A percentile compares a stretch with the other conserved stretches of the same genome.
Evolutionary conservation across 352 stramenopile genomes (phyloP).

Genomic region (Phytophthora sp.): DNA sequence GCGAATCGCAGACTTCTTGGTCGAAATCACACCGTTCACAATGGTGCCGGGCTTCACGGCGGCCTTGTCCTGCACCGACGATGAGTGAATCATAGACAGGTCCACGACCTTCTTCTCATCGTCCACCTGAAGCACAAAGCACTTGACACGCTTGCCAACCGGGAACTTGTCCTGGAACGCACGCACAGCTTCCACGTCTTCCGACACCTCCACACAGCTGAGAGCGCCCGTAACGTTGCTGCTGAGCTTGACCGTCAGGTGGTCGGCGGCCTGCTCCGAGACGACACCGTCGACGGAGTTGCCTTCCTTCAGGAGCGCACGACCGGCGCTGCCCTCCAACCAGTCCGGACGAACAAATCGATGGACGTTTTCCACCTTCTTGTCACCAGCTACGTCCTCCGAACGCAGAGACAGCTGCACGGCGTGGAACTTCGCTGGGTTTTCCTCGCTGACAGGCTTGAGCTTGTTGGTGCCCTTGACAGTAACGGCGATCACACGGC

Average conservation of each 20-base stretch:
- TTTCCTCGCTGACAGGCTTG: slow-evolving; percentile 79
- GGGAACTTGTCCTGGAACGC: slow-evolving; percentile 75
- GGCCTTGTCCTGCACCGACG: slow-evolving; percentile 35
- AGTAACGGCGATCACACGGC: slow-evolving; percentile 68
- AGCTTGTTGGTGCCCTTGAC: slow-evolving; percentile 87
- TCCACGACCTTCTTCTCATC: slow-evolving; percentile 79
- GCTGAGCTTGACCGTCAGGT: slow-evolving; percentile 73
- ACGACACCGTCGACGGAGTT: slow-evolving; percentile 74
- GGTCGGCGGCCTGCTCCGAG: slow-evolving; percentile 60
- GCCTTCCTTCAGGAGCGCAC: slow-evolving; percentile 65
- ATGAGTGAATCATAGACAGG: slow-evolving; percentile 66
- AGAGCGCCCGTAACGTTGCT: slow-evolving; percentile 72
- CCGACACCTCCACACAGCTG: slow-evolving; percentile 71
- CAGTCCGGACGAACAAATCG: slow-evolving; percentile 77
- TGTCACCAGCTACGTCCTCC: slow-evolving; percentile 45
- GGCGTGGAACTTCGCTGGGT: slow-evolving; percentile 75
- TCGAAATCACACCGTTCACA: slow-evolving; percentile 77
- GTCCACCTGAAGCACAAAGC: slow-evolving; percentile 70
- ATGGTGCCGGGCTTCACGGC: slow-evolving; percentile 53
- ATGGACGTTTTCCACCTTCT: slow-evolving; percentile 45
- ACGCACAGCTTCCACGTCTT: slow-evolving; percentile 60
- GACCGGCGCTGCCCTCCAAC: slow-evolving; percentile 70
- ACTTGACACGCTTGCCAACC: slow-evolving; percentile 77
- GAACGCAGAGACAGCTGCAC: slow-evolving; percentile 76
- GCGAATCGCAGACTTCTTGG: slow-evolving; percentile 74